Base-by-base conservation (phyloP, 345 rosid species). In the Brassica cretica region DNA sequence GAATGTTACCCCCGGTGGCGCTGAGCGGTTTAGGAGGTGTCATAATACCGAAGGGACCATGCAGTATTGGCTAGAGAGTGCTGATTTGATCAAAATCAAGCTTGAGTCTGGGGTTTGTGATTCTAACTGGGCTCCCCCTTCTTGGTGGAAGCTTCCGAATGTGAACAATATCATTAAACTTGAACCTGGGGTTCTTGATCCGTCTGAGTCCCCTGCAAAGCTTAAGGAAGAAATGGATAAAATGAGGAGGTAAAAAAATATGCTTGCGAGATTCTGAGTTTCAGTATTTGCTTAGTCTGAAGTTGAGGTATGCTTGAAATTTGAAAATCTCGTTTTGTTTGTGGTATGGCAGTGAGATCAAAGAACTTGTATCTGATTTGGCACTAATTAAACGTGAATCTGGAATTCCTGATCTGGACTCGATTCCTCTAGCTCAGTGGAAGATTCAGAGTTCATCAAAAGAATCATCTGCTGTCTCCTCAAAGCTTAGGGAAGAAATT, bases 31-130 rank as follows among this genome's bases (percentile, higher is more conserved):
- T 78, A 84, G 97, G 66, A 90, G 98, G 67, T 90, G 97, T 84
- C 86, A 88, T 82, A 91, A 90, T 76, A 87, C 97, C 0, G 82
- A 86, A 46, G 98, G 98, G 59, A 72, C 77, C 30, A 90, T 94
- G 97, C 87, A 89, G 77, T 94, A 90, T 71, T 94, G 98, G 98
- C 86, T 94, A 35, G 98, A 94, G 84, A 88, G 84, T 84, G 90
- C 97, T 67, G 95, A 92, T 73, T 77, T 91, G 70, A 82, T 81
- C 78, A 82, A 88, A 68, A 82, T 87, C 39, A 87, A 85, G 72
- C 87, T 61, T 63, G 97, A 88, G 81, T 87, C 91, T 61, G 89
- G 97, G 64, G 79, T 84, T 32, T 78, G 87, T 53, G 90, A 88
- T 81, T 87, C 91, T 75, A 83, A 62, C 32, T 90, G 85, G 83